A percentile compares a stretch with the other conserved stretches of the same genome.
These are phyloP conservation scores for Vitis rupestris DNA, from an alignment of 164 flowering plant species.

Conservation along the genomic window DNA sequence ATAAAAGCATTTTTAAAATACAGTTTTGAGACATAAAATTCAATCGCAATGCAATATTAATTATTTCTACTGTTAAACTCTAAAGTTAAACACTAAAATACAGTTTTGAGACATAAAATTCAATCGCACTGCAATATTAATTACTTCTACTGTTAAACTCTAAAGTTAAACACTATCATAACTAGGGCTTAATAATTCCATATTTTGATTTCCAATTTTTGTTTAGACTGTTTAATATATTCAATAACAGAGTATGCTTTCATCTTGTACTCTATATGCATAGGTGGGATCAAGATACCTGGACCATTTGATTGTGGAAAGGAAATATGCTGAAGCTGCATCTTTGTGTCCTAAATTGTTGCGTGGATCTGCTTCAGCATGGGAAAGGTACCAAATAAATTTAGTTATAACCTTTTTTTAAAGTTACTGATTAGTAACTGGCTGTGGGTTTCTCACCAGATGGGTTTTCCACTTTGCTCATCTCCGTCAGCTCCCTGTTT, in stretches of 20 bases:
- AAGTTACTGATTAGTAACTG: slow-evolving; percentile 16
- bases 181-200: too few species aligned
- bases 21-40: too few species aligned
- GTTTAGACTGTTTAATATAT: neutral
- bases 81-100: too few species aligned
- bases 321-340: slow-evolving; percentile 96
- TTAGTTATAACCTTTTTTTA: neutral
- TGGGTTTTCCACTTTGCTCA: slow-evolving; percentile 99
- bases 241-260: neutral
- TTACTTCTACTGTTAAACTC: too few species aligned
- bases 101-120: too few species aligned
- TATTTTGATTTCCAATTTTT: neutral
- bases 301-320: slow-evolving; percentile 95
- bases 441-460: slow-evolving; percentile 38
- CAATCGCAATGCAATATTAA: too few species aligned
- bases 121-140: too few species aligned
- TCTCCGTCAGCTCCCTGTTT: slow-evolving; percentile 93
- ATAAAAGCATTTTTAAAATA: too few species aligned
- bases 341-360: slow-evolving; percentile 93
- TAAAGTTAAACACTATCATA: too few species aligned
- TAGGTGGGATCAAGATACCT: slow-evolving; percentile 96
- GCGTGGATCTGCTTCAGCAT: slow-evolving; percentile 91
- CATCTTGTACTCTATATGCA: neutral
- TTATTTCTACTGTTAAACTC: too few species aligned
- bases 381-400: slow-evolving; percentile 77